Evolutionary conservation across 768 basidiomycete genomes (phyloP).

Genomic region (Boletus coccyginus): DNA sequence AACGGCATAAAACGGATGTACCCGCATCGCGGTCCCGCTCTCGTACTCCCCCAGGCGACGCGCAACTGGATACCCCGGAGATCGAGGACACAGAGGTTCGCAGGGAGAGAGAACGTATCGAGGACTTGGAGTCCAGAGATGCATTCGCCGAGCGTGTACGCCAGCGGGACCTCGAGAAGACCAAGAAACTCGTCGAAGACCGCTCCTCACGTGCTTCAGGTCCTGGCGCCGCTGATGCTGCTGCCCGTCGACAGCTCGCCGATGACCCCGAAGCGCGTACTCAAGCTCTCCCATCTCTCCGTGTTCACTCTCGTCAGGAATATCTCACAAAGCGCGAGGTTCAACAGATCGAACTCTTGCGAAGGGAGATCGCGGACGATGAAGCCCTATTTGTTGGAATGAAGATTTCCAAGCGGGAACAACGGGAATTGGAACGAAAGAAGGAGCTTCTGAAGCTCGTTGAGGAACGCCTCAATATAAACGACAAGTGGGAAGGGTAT

Average conservation of each 20-base stretch:
- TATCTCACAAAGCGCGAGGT: slow-evolving; percentile 96
- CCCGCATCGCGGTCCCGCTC: slow-evolving; percentile 17
- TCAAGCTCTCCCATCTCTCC: slow-evolving; percentile 63
- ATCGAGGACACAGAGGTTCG: slow-evolving; percentile 78
- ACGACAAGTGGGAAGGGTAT: slow-evolving; percentile 96
- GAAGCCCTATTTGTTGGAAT: slow-evolving; percentile 88
- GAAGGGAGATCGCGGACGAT: slow-evolving; percentile 92
- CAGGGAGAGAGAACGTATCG: slow-evolving; percentile 68
- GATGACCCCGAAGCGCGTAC: slow-evolving; percentile 66
- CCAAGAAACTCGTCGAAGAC: slow-evolving; percentile 91
- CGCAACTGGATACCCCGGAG: slow-evolving; percentile 45
- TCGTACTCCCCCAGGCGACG: slow-evolving; percentile 31
- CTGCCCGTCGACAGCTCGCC: slow-evolving; percentile 74
- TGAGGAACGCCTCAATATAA: slow-evolving; percentile 90
- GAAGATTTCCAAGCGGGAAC: slow-evolving; percentile 84
- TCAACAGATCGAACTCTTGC: slow-evolving; percentile 91
- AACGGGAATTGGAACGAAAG: slow-evolving; percentile 80
- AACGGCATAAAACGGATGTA: slow-evolving; percentile 56
- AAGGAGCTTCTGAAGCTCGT: slow-evolving; percentile 90
- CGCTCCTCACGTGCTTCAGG: slow-evolving; percentile 74
- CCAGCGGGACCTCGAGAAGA: slow-evolving; percentile 77
- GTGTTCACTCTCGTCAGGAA: slow-evolving; percentile 89
- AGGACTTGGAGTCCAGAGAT: slow-evolving; percentile 86
- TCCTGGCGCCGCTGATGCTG: slow-evolving; percentile 74
- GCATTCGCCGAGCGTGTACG: slow-evolving; percentile 89